A percentile compares a stretch with the other conserved stretches of the same genome.
Evolutionary conservation across 2,329 filamentous ascomycete genomes (phyloP).

Genomic region (Rhynchosporium graminicola): DNA sequence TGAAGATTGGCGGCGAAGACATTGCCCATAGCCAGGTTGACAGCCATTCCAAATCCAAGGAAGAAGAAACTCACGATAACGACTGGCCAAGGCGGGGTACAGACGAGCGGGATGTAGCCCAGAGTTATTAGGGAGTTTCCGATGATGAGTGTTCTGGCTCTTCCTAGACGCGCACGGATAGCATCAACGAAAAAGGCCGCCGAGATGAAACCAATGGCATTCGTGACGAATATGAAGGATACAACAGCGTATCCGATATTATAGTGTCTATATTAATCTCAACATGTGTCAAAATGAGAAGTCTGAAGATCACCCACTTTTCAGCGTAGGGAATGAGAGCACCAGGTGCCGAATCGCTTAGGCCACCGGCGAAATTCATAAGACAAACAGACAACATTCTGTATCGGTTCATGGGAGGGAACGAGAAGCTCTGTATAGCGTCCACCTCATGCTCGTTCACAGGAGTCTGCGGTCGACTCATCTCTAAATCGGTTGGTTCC

Average conservation of each 20-base stretch:
- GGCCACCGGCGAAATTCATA: constrained; percentile 67
- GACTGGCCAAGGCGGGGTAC: constrained; percentile 68
- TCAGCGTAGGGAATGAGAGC: constrained; percentile 83
- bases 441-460: constrained; percentile 43
- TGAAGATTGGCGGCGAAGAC: constrained; percentile 58
- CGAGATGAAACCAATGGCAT: constrained; percentile 73
- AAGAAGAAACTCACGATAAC: constrained; percentile 71
- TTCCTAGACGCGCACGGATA: constrained; percentile 63
- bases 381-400: constrained; percentile 65
- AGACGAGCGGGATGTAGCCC: constrained; percentile 66
- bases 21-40: constrained; percentile 59
- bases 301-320: constrained; percentile 43
- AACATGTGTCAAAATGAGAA: neutral
- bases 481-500: constrained; percentile 44
- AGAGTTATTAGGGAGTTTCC: constrained; percentile 56
- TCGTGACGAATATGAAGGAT: constrained; percentile 79
- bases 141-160: constrained; percentile 62
- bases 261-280: constrained; percentile 54
- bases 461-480: constrained; percentile 54
- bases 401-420: constrained; percentile 69
- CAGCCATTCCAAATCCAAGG: constrained; percentile 59
- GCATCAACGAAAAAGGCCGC: constrained; percentile 69
- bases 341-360: constrained; percentile 75
- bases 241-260: constrained; percentile 75
- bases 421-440: constrained; percentile 57